phyloP scores from a whole-genome alignment of 2,329 filamentous ascomycete species.

The Incumbomyces lentus region DNA sequence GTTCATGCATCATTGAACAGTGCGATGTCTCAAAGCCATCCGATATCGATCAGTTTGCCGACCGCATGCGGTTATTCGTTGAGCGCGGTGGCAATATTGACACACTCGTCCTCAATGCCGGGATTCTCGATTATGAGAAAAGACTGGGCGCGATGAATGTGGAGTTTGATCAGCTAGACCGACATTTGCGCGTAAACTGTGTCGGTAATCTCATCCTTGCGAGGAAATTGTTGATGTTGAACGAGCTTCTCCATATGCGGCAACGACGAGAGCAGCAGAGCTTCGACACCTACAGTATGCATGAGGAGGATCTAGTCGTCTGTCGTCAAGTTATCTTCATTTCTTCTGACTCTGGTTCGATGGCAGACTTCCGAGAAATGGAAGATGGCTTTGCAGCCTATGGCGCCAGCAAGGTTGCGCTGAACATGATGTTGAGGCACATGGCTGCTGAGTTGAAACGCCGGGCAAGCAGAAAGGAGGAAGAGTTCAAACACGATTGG shows the following conservation, averaged over 20 bases:
- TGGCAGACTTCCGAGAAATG: slow-evolving; percentile 40
- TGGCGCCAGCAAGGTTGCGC: slow-evolving; percentile 45
- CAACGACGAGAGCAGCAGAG: not conserved
- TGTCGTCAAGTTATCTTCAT: slow-evolving; percentile 40
- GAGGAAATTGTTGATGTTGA: slow-evolving; percentile 40
- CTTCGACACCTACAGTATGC: not conserved
- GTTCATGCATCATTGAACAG: slow-evolving; percentile 33
- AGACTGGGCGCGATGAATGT: slow-evolving; percentile 2
- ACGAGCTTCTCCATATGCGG: slow-evolving; percentile 36
- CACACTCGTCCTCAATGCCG: slow-evolving; percentile 48
- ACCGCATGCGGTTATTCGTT: slow-evolving; percentile 29
- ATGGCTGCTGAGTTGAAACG: slow-evolving; percentile 46
- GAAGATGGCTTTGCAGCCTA: slow-evolving; percentile 52
- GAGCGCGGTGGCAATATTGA: slow-evolving; percentile 36
- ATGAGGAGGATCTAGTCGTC: not conserved
- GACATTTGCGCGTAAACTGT: slow-evolving; percentile 48
- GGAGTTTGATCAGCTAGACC: slow-evolving; percentile 41
- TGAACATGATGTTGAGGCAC: slow-evolving; percentile 48
- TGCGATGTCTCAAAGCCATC: slow-evolving; percentile 45
- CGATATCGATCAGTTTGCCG: slow-evolving; percentile 41
- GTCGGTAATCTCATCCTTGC: slow-evolving; percentile 50
- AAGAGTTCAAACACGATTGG: not conserved
- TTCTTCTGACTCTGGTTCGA: slow-evolving; percentile 47
- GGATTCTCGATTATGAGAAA: slow-evolving; percentile 46
- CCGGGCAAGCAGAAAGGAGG: slow-evolving; percentile 37